A percentile compares a stretch with the other conserved stretches of the same genome.
Conservation (phyloP, 2,329 filamentous ascomycete genomes). For the Paraphoma chrysanthemicola region DNA sequence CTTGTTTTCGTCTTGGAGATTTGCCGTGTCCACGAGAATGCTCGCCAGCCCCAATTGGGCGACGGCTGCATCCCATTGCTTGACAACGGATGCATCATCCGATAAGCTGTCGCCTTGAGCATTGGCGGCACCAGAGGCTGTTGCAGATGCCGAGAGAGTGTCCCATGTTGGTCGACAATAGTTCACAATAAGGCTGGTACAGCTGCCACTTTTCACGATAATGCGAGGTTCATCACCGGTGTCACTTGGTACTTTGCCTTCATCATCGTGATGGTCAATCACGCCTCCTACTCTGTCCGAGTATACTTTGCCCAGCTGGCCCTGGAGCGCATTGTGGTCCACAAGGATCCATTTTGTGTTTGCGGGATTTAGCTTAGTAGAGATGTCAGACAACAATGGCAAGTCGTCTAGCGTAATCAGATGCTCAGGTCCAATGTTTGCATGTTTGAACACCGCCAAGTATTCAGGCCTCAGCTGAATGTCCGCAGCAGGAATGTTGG, state of each 20-base stretch:
- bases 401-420: constrained; percentile 71
- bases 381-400: constrained; percentile 59
- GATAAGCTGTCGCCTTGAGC: constrained; percentile 48
- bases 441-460: constrained; percentile 67
- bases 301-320: constrained; percentile 64
- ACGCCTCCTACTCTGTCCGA: constrained; percentile 65
- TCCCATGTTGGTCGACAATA: constrained; percentile 67
- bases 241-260: constrained; percentile 60
- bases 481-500: constrained; percentile 73
- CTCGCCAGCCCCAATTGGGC: constrained; percentile 73
- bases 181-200: constrained; percentile 72
- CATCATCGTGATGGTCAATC: constrained; percentile 82
- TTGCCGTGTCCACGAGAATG: constrained; percentile 75
- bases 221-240: constrained; percentile 63
- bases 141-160: constrained; percentile 47
- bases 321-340: constrained; percentile 79
- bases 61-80: constrained; percentile 63
- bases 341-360: constrained; percentile 76
- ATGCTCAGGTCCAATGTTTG: constrained; percentile 65
- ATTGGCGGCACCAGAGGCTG: constrained; percentile 51
- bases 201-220: constrained; percentile 73
- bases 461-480: constrained; percentile 77
- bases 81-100: constrained; percentile 40
- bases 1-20: constrained; percentile 66
- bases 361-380: constrained; percentile 55